Evolutionary conservation across 106 monocot species (phyloP).

Genomic region (Allium fistulosum): DNA sequence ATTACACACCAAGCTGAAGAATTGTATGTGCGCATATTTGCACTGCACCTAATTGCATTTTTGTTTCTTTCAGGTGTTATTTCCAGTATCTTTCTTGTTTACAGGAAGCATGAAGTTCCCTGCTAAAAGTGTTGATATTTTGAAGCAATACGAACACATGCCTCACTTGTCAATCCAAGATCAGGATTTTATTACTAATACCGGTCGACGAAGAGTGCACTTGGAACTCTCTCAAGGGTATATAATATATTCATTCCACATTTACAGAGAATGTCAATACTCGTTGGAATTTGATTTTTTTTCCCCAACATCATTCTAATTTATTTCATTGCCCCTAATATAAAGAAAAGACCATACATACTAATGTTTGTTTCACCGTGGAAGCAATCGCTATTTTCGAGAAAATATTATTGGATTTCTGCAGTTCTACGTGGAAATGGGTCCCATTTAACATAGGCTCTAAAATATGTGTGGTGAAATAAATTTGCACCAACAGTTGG

Average conservation of each 20-base stretch:
- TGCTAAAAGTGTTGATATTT: constrained; percentile 37
- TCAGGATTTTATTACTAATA: constrained; percentile 10
- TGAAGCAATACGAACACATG: constrained; percentile 42
- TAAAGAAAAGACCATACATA: too few relatives aligned
- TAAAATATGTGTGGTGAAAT: too few relatives aligned
- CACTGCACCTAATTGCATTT: neutral
- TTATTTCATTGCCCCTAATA: too few relatives aligned
- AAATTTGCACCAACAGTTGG: too few relatives aligned
- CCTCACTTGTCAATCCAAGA: constrained; percentile 41
- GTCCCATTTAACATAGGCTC: too few relatives aligned
- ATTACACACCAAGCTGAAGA: neutral
- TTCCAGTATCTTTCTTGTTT: constrained; percentile 76
- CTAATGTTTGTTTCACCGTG: too few relatives aligned
- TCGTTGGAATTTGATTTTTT: neutral
- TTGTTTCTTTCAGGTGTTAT: constrained; percentile 51
- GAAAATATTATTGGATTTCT: too few relatives aligned
- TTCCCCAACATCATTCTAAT: neutral
- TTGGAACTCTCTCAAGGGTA: constrained; percentile 84
- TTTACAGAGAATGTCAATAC: neutral
- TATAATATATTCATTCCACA: neutral
- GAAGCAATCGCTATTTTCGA: too few relatives aligned
- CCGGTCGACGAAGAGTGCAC: constrained; percentile 47
- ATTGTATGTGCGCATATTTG: neutral
- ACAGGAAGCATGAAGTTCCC: constrained; percentile 76
- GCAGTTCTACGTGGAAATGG: too few relatives aligned